Evolutionary conservation across 2,329 filamentous ascomycete species (phyloP), one percentile per base, ranked within the genome.

Genomic region (Colletotrichum graminicola): DNA sequence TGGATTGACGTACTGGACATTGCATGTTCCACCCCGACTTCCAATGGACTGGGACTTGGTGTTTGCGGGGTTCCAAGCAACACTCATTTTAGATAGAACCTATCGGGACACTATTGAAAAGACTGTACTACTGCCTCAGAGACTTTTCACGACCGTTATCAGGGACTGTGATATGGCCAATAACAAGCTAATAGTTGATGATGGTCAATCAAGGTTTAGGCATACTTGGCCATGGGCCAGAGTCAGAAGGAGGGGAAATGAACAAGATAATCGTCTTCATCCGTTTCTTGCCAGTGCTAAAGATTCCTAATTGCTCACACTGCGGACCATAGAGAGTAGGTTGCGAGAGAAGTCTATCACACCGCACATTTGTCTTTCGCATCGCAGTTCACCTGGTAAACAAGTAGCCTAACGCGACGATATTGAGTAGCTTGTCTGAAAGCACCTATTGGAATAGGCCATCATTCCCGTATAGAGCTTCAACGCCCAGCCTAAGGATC

Each of bases 271-370:
- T 5, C n/a, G 5, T 7, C 1, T 52, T 14, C 12, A 18, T 4
- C 2, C 14, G 14, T 32, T 18, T 16, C n/a, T 26, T n/a, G 26
- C 12, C 7, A 16, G n/a, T 4, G 1, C 12, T 3, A 4, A 49
- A 6, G 11, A 49, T 49, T 4, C 4, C 47, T 2, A 23, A 23
- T 5, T 23, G 1, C 10, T 23, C 23, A 26, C n/a, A 16, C 11
- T 23, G 5, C 5, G 47, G 5, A 7, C 23, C 10, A 10, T 14
- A 16, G 5, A 26, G 1, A 14, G 2, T 23, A n/a, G 51, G 11
- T n/a, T 5, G 4, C 26, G 1, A 3, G 7, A 32, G 51, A 10
- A 5, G 26, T 3, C 8, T 11, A 2, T 1, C 3, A n/a, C 2
- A 1, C 18, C 2, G 4, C 16, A 32, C 14, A 54, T 7, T 18